A percentile compares a stretch with the other conserved stretches of the same genome.
Conservation (phyloP, 495 filamentous ascomycete species). For the Amniculicola lignicola region DNA sequence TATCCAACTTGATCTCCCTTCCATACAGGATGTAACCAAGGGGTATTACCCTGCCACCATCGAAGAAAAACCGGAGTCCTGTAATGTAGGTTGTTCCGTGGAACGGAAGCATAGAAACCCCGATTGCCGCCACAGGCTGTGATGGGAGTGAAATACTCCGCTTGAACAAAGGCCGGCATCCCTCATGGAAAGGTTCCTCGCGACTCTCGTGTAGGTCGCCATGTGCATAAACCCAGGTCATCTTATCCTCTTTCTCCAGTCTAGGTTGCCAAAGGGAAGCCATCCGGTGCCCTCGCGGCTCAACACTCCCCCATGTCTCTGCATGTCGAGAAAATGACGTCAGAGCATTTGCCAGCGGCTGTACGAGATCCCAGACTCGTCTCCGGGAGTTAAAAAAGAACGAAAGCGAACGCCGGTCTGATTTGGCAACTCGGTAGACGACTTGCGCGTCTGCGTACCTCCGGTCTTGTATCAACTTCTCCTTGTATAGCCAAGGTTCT, state of each 20-base stretch:
- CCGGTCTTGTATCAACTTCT: not conserved
- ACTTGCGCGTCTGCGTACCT: too few species aligned
- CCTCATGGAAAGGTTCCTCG: not conserved
- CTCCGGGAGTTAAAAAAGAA: too few species aligned
- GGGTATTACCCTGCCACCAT: not conserved
- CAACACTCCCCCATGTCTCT: not conserved
- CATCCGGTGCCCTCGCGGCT: not conserved
- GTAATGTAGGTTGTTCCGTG: not conserved
- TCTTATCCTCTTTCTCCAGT: not conserved
- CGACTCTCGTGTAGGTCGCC: not conserved
- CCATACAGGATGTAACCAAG: not conserved
- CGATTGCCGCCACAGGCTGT: not conserved
- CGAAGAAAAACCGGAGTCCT: not conserved
- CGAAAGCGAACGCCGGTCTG: too few species aligned
- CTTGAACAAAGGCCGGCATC: constrained; percentile 2
- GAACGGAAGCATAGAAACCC: not conserved
- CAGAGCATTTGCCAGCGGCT: not conserved
- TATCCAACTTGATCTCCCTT: not conserved
- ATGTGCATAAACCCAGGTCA: not conserved
- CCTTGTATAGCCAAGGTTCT: not conserved
- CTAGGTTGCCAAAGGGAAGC: not conserved
- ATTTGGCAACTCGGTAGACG: too few species aligned
- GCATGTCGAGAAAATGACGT: not conserved
- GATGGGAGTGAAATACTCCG: not conserved
- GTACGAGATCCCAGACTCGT: not conserved